Evolutionary conservation across 768 basidiomycete genomes (phyloP), one percentile per base, ranked within the genome.

Genomic region (Lentinula edodes): DNA sequence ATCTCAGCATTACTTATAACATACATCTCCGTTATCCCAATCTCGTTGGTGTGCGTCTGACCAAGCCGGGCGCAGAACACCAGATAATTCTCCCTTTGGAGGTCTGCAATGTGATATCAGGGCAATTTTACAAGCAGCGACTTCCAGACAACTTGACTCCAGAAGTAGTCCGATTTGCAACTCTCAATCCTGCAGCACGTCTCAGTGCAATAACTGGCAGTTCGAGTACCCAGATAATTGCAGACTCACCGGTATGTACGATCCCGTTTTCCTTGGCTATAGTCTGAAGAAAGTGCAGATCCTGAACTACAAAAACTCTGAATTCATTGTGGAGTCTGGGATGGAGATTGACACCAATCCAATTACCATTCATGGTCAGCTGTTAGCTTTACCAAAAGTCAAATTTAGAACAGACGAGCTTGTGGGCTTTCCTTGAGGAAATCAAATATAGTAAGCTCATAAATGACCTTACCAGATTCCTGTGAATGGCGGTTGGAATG

Each of bases 71-170:
- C 1, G 68, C 66, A 0, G 64, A 66, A 2, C 67, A 68, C 8
- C 69, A 72, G 0, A 72, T 72, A 0, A 68, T 79, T n/a, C 70
- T 86, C 5, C 86, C 86, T 0, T 74, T 79, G 0, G 84, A 88
- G 61, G 61, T 83, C 0, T 84, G 82, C 58, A 28, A 63, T 0
- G 62, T 88, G 10, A 64, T 75, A 3, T 72, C 76, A 0, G 77
- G 82, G 2, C 86, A 88, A 58, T 65, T 84, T 0, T 85, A 75
- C 65, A 80, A 70, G 57, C 73, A 75, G 55, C 79, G 73, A 61
- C 62, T 86, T 0, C 78, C 78, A 0, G 74, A 75, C 0, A 58
- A 71, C 2, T 63, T 55, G 65, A 41, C 76, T 64, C 43, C 70
- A 6, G 69, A 69, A 0, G 80, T 83, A 64, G 78, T 86, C 0